Evolutionary conservation across 2,329 filamentous ascomycete species (phyloP), one percentile per base, ranked within the genome.

Genomic region (Calcarisporium arbuscula): DNA sequence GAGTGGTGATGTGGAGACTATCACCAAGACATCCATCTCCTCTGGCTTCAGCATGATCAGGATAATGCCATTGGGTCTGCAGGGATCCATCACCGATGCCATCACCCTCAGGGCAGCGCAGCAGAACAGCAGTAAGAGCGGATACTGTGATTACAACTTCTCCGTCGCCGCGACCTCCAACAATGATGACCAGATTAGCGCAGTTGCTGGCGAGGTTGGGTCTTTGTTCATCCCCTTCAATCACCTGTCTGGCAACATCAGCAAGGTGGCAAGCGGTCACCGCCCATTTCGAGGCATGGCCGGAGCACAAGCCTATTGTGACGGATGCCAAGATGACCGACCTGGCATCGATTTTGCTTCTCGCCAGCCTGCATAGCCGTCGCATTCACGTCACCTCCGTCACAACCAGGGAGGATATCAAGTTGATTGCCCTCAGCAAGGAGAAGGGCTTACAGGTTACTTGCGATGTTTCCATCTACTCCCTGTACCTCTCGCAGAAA

Each of bases 191-290:
- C 80, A 87, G 61, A 82, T 89, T 52, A 80, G 77, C 51, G 72
- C 80, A 45, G 72, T 88, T 36, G 77, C 79, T 14, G 68, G 73
- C 31, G 82, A 88, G 46, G 84, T 89, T 36, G 85, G 84, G 19
- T 86, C 84, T 15, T 68, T 89, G 28, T 89, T 87, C 64, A 84
- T 89, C 42, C 84, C 84, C 11, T 89, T 89, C 69, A 86, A 89
- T 60, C 75, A 85, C 57, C 65, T 88, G 18, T 84, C 82, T 40
- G 83, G 82, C 48, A 89, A 88, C 58, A 87, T 89, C 57, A 87
- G 78, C 71, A 86, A 86, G 66, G 84, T 88, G 29, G 82, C 84
- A 15, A n/a, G 78, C 83, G 8, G 82, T 88, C 42, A 85, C 82
- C 34, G 76, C 80, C 40, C 84, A 89, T 64, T 89, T 89, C 51